A percentile compares a stretch with the other conserved stretches of the same genome.
phyloP scores from a whole-genome alignment of 208 protist genomes.

The Lotmaria passim region DNA sequence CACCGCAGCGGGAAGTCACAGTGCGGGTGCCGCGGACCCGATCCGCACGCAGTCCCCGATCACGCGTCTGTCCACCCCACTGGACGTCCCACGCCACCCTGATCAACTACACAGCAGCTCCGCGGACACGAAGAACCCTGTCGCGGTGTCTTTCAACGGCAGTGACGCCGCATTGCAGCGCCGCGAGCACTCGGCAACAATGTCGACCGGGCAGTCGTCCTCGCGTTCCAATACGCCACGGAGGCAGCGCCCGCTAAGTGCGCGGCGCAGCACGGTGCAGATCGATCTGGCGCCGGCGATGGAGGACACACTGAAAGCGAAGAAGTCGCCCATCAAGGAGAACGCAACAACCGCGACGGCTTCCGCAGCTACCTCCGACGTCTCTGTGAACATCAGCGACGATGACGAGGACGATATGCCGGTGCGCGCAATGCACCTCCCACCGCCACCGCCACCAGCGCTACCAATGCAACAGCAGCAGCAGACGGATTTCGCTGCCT shows the following conservation, averaged over 20 bases:
- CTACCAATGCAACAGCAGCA: background rate
- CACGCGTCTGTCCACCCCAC: too few relatives aligned
- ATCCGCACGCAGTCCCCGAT: too few relatives aligned
- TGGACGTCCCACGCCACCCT: background rate
- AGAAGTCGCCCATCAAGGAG: too few relatives aligned
- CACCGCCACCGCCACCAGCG: background rate
- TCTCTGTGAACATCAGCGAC: constrained; percentile 26
- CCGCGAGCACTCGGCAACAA: background rate
- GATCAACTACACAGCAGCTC: background rate
- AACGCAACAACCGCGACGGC: background rate
- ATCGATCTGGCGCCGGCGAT: constrained; percentile 34
- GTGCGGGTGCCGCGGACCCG: too few relatives aligned
- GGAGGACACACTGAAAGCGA: constrained; percentile 11
- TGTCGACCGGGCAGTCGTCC: constrained; percentile 20
- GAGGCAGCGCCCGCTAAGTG: constrained; percentile 30
- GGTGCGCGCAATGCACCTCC: constrained; percentile 4
- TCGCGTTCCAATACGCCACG: constrained; percentile 36
- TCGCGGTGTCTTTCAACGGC: constrained; percentile 8
- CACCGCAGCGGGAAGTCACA: too few relatives aligned
- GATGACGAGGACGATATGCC: constrained; percentile 23
- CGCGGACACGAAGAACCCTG: background rate
- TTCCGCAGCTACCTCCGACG: constrained; percentile 7
- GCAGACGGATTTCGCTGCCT: too few relatives aligned
- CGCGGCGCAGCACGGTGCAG: constrained; percentile 43
- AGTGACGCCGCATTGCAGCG: background rate